Base-by-base conservation (phyloP, 495 filamentous ascomycete species). In the Penicillium turbatum region DNA sequence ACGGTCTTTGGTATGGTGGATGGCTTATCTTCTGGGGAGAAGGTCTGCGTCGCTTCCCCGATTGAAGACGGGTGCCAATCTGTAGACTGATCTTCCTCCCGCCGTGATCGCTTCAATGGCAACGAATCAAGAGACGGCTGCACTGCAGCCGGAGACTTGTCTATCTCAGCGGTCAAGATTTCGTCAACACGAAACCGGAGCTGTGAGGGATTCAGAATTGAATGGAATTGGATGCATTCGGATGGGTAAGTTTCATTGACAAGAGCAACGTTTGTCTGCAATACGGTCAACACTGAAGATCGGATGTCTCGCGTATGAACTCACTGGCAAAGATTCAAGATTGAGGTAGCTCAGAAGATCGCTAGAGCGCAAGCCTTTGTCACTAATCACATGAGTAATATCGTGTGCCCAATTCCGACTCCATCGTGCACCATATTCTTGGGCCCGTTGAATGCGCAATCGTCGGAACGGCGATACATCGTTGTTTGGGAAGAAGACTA, bases 211-310 rank as follows among this genome's bases (percentile, higher is more conserved):
- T 83, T 80, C 3, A 92, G 62, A 0, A 93, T 53, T 0, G 72
- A 63, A 2, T 73, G 68, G 51, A 79, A 86, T 27, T 74, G 71
- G 31, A 93, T 82, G 49, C 91, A 97, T 12, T 97, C 89, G 0
- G 89, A 68, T 4, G 88, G 82, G 61, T 90, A 98, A 2, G 73
- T 69, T 46, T 93, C 89, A 53, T 90, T 87, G 13, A 96, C 90
- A 0, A 92, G 45, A 37, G 68, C 63, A 13, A 86, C 61, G 6
- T 70, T 60, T 7, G 68, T 51, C 83, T 86, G 26, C 9, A 15
- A 36, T 24, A 32, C 15, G 34, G 48, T 76, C 39, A 82, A 63
- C 37, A 63, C 24, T 32, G 27, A 51, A 44, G 42, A 16, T 65
- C 36, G 11, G 61, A 38, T 10, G 51, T 53, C 43, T 27, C n/a